phyloP scores from a whole-genome alignment of 441 rosid genomes.

The Hura crepitans region DNA sequence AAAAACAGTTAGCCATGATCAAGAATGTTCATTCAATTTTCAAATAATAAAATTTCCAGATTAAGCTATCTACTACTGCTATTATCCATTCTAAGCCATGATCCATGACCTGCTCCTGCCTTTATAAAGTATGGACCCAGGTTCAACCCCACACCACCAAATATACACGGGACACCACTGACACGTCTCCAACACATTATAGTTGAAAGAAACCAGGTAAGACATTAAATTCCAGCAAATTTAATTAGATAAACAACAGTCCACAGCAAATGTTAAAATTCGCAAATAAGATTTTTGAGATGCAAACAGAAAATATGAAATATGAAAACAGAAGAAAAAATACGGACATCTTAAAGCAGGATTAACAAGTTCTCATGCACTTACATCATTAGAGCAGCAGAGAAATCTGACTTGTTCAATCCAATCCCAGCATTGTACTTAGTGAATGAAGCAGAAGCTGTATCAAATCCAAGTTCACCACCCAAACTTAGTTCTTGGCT shows the following conservation, averaged over 20 bases:
- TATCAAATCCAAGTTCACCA: constrained; percentile 72
- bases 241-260: background rate
- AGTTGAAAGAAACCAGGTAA: background rate
- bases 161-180: no score
- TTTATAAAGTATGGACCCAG: background rate
- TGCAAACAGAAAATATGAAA: background rate
- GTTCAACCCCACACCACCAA: background rate
- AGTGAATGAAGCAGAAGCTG: constrained; percentile 56
- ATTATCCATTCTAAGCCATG: background rate
- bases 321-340: background rate
- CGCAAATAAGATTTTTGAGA: background rate
- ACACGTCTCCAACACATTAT: no score
- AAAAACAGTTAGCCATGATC: no score
- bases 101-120: background rate
- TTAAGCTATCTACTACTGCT: background rate
- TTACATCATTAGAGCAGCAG: constrained; percentile 64
- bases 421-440: constrained; percentile 68
- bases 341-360: background rate
- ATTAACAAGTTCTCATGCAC: constrained; percentile 22
- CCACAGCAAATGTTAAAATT: background rate
- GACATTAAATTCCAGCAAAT: background rate
- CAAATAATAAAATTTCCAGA: background rate
- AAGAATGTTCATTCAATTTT: background rate
- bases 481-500: constrained; percentile 56
- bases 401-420: constrained; percentile 56